phyloP scores from a whole-genome alignment of 306 rosid species.

The Vicia sativa region DNA sequence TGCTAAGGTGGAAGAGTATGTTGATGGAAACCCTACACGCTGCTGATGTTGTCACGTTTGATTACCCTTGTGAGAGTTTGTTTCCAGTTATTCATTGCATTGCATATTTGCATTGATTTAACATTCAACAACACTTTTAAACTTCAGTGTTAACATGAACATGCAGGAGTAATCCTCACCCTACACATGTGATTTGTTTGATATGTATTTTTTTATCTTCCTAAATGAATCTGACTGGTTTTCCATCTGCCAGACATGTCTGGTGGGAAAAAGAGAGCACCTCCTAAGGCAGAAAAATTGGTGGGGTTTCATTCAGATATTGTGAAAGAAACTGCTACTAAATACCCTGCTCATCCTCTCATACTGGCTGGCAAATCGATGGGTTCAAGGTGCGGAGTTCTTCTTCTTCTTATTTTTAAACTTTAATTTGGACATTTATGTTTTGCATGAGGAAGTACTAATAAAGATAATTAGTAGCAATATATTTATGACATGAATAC shows the following conservation, averaged over 20 bases:
- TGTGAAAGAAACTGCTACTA: constrained; percentile 63
- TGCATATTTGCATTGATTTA: neutral
- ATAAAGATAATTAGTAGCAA: neutral
- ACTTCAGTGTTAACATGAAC: too few species aligned
- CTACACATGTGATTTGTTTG: too few species aligned
- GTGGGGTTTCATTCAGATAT: constrained; percentile 65
- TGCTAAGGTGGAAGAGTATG: constrained; percentile 79
- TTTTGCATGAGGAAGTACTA: constrained; percentile 3
- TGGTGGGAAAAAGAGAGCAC: constrained; percentile 71
- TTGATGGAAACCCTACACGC: constrained; percentile 66
- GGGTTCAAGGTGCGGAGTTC: constrained; percentile 71
- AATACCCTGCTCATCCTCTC: constrained; percentile 79
- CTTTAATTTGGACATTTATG: neutral
- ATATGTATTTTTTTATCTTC: neutral
- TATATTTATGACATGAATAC: constrained; percentile 17
- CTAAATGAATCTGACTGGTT: constrained; percentile 20
- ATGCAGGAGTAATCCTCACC: too few species aligned
- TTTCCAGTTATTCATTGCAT: constrained; percentile 3
- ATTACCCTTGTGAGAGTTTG: constrained; percentile 81
- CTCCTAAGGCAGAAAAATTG: constrained; percentile 91
- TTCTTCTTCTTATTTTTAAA: neutral
- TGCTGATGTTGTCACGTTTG: constrained; percentile 80
- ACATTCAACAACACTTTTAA: neutral
- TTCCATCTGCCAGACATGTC: constrained; percentile 59
- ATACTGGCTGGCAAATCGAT: constrained; percentile 85